Percentiles rank a stretch among this genome's conserved stretches.
Conservation (phyloP, 352 stramenopile genomes). For the Peronosclerospora sorghi region DNA sequence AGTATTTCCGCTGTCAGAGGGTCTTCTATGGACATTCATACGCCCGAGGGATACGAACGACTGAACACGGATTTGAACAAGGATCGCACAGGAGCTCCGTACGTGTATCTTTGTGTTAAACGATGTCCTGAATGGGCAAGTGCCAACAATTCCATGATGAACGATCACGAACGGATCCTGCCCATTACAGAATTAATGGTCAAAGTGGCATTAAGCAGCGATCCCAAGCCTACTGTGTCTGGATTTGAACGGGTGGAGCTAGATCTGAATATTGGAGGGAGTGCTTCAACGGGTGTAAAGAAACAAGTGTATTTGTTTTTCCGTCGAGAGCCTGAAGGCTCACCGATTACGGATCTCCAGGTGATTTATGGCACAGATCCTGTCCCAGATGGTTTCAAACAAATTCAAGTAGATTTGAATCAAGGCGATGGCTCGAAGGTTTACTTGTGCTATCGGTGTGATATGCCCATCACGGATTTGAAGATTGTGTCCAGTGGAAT, state of each 20-base stretch:
- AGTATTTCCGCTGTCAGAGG: constrained; percentile 67
- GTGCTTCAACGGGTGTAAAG: constrained; percentile 35
- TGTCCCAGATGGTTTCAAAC: constrained; percentile 80
- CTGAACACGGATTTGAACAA: constrained; percentile 83
- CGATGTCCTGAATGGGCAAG: constrained; percentile 41
- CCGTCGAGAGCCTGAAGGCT: constrained; percentile 56
- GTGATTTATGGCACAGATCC: constrained; percentile 70
- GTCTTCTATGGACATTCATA: constrained; percentile 53
- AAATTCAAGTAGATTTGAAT: constrained; percentile 80
- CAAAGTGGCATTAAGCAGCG: constrained; percentile 43
- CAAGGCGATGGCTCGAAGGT: constrained; percentile 75
- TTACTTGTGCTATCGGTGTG: constrained; percentile 78
- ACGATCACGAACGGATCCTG: constrained; percentile 21
- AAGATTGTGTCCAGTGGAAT: constrained; percentile 80
- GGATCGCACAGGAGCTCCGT: constrained; percentile 58
- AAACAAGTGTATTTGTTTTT: constrained; percentile 84
- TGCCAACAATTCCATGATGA: constrained; percentile 18
- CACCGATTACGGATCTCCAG: constrained; percentile 77
- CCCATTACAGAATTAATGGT: constrained; percentile 78
- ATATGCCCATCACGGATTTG: constrained; percentile 83
- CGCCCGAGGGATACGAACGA: constrained; percentile 55
- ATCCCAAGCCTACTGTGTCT: constrained; percentile 46
- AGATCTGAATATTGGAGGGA: constrained; percentile 69
- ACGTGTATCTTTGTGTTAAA: constrained; percentile 79
- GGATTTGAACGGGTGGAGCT: constrained; percentile 76